Percentiles rank a stretch among this genome's conserved stretches.
phyloP scores from a whole-genome alignment of 2,329 filamentous ascomycete species.

The Curvularia eragrostidis region DNA sequence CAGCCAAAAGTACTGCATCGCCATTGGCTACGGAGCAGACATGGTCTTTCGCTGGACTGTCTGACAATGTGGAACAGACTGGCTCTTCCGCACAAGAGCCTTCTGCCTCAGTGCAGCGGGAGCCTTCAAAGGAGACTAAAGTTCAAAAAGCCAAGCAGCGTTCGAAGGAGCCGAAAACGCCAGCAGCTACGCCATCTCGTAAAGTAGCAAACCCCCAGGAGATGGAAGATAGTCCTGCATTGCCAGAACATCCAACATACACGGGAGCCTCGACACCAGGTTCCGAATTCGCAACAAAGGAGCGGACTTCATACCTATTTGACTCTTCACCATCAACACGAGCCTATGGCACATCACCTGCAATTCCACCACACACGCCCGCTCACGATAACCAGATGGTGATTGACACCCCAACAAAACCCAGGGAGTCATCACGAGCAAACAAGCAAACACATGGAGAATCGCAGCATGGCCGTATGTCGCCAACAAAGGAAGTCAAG shows the following conservation, averaged over 20 bases:
- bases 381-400: slow-evolving; percentile 21
- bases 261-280: slow-evolving; percentile 31
- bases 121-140: slow-evolving; percentile 22
- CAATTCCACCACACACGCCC: slow-evolving; percentile 28
- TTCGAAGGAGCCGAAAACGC: slow-evolving; percentile 34
- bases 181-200: slow-evolving; percentile 16
- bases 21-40: slow-evolving; percentile 47
- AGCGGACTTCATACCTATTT: slow-evolving; percentile 46
- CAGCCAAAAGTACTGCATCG: slow-evolving; percentile 15
- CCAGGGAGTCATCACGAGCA: slow-evolving; percentile 11
- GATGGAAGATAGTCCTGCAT: slow-evolving; percentile 34
- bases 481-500: slow-evolving; percentile 18
- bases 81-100: neutral
- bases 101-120: neutral
- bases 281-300: slow-evolving; percentile 45
- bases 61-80: neutral
- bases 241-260: slow-evolving; percentile 31
- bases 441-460: slow-evolving; percentile 15
- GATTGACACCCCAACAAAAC: slow-evolving; percentile 21
- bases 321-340: slow-evolving; percentile 48
- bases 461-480: slow-evolving; percentile 17
- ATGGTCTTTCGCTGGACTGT: slow-evolving; percentile 6
- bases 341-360: slow-evolving; percentile 39
- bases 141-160: slow-evolving; percentile 25
- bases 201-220: slow-evolving; percentile 14